Base-by-base conservation (phyloP, 75 land plant species). In the Adiantum capillusveneris region DNA sequence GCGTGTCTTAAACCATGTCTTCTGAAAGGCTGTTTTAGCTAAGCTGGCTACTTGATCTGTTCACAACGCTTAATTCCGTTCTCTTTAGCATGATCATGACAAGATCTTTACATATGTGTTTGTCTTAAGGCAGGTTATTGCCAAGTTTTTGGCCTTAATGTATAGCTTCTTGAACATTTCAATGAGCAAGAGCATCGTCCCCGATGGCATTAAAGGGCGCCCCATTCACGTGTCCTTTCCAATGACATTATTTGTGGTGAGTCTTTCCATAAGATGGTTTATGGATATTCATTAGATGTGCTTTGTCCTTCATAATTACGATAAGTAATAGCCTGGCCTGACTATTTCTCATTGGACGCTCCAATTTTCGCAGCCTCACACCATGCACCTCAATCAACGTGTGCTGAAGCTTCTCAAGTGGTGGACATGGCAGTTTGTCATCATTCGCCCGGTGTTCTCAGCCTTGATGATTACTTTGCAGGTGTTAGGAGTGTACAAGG, bases 371-470 rank as follows among this genome's bases (percentile, higher is more conserved):
- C 91, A 95, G 97, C 93, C 86, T 31, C 81, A 59, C 2, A 81
- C 74, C 7, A 81, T 76, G n/a, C 87, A 76, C 25, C 58, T 90
- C 59, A 79, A 95, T 19, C 88, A 76, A 43, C 56, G 69, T 16
- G 79, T 79, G 14, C 56, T 90, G 37, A 82, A 70, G 64, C 88
- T 80, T 44, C 84, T 95, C 27, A 88, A 95, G 67, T 68, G 70
- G 55, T 95, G 97, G 93, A 95, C 99, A 63, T 95, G 99, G 99
- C 97, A 95, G 37, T 95, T 90, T 79, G 97, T 91, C 12, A 64
- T 84, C 17, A 76, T 95, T 57, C 72, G 99, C 26, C 97, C 99
- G 5, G 63, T 84, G 44, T 73, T 84, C 36, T 95, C 99, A 30
- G 57, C 84, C 49, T 62, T 95, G 58, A 84, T 95, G 84, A 81